Evolutionary conservation across 139 green algal genomes (phyloP).

Genomic region (Tetradesmus obliquus): DNA sequence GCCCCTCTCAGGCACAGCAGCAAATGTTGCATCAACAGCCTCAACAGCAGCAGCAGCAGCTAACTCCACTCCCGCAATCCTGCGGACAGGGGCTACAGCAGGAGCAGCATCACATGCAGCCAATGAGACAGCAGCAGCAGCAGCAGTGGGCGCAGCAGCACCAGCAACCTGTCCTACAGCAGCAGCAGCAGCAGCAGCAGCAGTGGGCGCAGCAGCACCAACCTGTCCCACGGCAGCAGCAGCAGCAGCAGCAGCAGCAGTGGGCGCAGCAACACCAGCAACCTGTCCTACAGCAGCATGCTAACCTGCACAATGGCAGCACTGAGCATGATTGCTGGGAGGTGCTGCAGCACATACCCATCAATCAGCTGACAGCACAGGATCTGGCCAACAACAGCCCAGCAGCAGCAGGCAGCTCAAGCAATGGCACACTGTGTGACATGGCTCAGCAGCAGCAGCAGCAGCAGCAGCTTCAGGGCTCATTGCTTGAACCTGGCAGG

Average conservation of each 20-base stretch:
- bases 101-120: not conserved
- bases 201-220: not conserved
- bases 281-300: not conserved
- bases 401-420: not conserved
- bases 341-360: not conserved
- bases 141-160: not conserved
- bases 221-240: not conserved
- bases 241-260: not conserved
- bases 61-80: not conserved
- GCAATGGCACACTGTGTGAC: not conserved
- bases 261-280: not conserved
- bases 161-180: not conserved
- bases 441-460: not conserved
- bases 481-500: not conserved
- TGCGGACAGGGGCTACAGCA: not conserved
- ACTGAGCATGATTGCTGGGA: not conserved
- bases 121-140: not conserved
- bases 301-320: not conserved
- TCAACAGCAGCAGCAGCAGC: not conserved
- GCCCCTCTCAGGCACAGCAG: not conserved
- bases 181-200: not conserved
- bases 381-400: too few species aligned
- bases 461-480: not conserved
- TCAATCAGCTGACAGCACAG: not conserved
- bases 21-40: not conserved